A percentile compares a stretch with the other conserved stretches of the same genome.
Evolutionary conservation across 2,329 filamentous ascomycete genomes (phyloP).

Genomic region (Sphaerulina vaccinii): DNA sequence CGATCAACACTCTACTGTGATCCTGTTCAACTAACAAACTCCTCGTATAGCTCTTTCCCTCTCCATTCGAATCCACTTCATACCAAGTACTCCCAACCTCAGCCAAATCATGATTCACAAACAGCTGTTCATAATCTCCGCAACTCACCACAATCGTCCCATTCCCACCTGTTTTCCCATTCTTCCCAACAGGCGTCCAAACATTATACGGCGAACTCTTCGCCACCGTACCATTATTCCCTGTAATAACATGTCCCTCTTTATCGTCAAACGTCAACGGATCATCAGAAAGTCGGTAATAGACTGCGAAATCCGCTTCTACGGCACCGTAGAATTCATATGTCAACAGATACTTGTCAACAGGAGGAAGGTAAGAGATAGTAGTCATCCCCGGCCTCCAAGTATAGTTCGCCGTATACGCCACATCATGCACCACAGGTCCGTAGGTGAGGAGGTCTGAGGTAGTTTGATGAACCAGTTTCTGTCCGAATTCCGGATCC

Average conservation of each 20-base stretch:
- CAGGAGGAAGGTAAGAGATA: constrained; percentile 49
- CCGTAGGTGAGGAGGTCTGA: constrained; percentile 62
- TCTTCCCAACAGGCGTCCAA: constrained; percentile 49
- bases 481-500: constrained; percentile 64
- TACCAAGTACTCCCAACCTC: too few relatives aligned
- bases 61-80: too few relatives aligned
- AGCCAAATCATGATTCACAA: background rate
- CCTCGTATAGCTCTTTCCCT: background rate
- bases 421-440: constrained; percentile 60
- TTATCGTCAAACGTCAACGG: constrained; percentile 49
- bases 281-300: constrained; percentile 51
- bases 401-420: constrained; percentile 57
- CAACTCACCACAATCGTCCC: constrained; percentile 53
- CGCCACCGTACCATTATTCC: constrained; percentile 48
- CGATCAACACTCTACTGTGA: background rate
- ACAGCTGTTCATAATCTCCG: constrained; percentile 31
- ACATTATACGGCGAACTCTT: constrained; percentile 53
- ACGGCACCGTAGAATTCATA: constrained; percentile 61
- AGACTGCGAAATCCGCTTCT: constrained; percentile 49
- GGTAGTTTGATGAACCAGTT: constrained; percentile 64
- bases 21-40: background rate
- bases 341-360: constrained; percentile 61
- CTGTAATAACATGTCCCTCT: constrained; percentile 43
- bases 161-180: constrained; percentile 38
- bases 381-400: constrained; percentile 69